Evolutionary conservation across 768 basidiomycete species (phyloP), one percentile per base, ranked within the genome.

Genomic region (Pulveroboletus sp.): DNA sequence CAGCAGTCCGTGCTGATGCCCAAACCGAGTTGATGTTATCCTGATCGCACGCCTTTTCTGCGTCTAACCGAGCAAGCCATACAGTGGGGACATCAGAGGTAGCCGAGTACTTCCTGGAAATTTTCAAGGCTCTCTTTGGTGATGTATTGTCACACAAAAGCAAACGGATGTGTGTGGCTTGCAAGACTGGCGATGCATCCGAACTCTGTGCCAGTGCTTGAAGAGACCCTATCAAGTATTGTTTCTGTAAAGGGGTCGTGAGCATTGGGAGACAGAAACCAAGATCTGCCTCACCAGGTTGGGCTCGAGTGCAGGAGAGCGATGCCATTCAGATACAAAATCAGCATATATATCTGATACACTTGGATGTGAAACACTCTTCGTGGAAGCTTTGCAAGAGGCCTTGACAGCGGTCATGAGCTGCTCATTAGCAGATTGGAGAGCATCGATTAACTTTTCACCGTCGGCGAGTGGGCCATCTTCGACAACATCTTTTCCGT

Each of bases 31-130:
- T 50, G 36, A 68, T 57, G 24, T 62, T 68, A 6, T 50, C 62
- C 8, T 42, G 45, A 33, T 56, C 54, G 42, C 60, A 63, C 8
- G 52, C 52, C 31, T 61, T 46, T 53, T 83, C 81, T 5, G 72
- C 72, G 19, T 68, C 69, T 12, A 86, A 67, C 23, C 79, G 69
- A 14, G 74, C 72, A 12, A 80, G 62, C 81, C 84, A 87, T 23
- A 85, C 71, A 16, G 53, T 53, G 19, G 76, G 66, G 38, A 73
- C 70, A 2, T 60, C 35, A 27, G 71, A 69, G 32, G 58, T 62
- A 47, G 63, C 57, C 3, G 79, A 75, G 60, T 84, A 84, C 55
- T 74, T 74, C 43, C 70, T 68, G 10, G 78, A 76, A 12, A 68
- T 57, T 33, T 60, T 64, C 43, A 76, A 47, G 10, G 73, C 62